A percentile compares a stretch with the other conserved stretches of the same genome.
Evolutionary conservation across 805 yeast species (phyloP).

Genomic region (Zygosaccharomyces kombuchaensis): DNA sequence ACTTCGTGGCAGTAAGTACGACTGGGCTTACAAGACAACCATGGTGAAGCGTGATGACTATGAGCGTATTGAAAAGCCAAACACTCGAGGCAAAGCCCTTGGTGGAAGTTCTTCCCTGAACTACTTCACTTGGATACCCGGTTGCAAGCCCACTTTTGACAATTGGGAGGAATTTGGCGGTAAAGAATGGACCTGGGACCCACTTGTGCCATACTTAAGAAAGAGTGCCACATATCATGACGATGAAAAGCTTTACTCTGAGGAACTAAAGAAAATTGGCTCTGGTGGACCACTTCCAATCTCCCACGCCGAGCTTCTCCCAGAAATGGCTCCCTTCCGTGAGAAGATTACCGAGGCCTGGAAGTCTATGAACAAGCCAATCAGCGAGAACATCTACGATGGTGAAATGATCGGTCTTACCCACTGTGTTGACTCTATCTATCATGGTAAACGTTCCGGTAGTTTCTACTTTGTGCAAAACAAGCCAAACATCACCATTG

Average conservation of each 20-base stretch:
- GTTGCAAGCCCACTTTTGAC: conserved; percentile 30
- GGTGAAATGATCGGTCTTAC: conserved; percentile 21
- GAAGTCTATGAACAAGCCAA: conserved; percentile 20
- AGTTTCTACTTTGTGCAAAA: conserved; percentile 17
- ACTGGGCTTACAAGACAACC: conserved; percentile 33
- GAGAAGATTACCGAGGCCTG: conserved; percentile 9
- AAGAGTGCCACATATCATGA: conserved; percentile 28
- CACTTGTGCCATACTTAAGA: conserved; percentile 27
- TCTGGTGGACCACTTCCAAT: conserved; percentile 25
- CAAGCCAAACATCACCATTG: conserved; percentile 28
- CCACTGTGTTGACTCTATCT: conserved; percentile 25
- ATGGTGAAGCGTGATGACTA: conserved; percentile 30
- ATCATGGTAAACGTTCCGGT: conserved; percentile 25
- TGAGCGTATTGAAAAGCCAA: conserved; percentile 30
- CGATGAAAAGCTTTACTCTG: conserved; percentile 18
- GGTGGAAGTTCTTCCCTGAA: conserved; percentile 35
- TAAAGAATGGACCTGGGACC: conserved; percentile 32
- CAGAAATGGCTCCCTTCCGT: conserved; percentile 21
- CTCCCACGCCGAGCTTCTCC: conserved; percentile 23
- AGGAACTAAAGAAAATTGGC: conserved; percentile 22
- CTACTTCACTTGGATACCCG: conserved; percentile 33
- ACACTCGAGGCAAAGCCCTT: conserved; percentile 34
- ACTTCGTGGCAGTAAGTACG: conserved; percentile 29
- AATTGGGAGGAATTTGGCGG: conserved; percentile 31
- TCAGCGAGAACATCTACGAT: conserved; percentile 24